Evolutionary conservation across 805 yeast species (phyloP), one percentile per base, ranked within the genome.

Genomic region (Barnettozyma wickerhamii): DNA sequence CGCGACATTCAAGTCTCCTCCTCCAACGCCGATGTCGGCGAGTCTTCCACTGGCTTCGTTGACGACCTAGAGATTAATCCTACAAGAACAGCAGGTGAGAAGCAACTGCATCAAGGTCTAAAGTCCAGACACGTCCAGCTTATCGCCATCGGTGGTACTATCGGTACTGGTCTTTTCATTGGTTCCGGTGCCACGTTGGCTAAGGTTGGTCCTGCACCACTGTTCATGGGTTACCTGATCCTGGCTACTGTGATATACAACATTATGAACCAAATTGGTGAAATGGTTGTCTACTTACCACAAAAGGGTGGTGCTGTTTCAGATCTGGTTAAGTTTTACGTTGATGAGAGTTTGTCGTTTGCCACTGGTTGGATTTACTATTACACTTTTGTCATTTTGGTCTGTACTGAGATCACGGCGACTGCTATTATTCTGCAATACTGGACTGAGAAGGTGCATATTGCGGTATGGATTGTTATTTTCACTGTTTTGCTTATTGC

Each of bases 161-260:
- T 87, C 51, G 95, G 95, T 54, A 81, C 93, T 2, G 95, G 95
- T 58, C 68, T 87, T 38, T 78, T 87, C 46, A 83, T 87, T 27
- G 88, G 88, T 53, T 73, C 88, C 1, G 86, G 87, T 45, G 60
- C 71, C 14, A 74, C 85, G 3, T 62, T 84, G 38, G 50, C 71
- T 15, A 66, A 71, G 24, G 84, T 87, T 58, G 93, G 93, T 20
- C 91, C 93, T n/a, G 85, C 82, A 1, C 76, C 75, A 21, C 49
- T 78, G 28, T 68, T 85, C 29, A 64, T 77, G 19, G 79, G 88
- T 10, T 85, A 83, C 56, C 47, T 77, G 19, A 63, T 80, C 35
- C 72, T 84, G 55, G 80, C 86, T 10, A 63, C 75, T 33, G 77
- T 81, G 41, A 79, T 84, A 30, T 83, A 74, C 60, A 73, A 77